Conservation (phyloP, 345 rosid species). For the Aquilaria yunnanensis region DNA sequence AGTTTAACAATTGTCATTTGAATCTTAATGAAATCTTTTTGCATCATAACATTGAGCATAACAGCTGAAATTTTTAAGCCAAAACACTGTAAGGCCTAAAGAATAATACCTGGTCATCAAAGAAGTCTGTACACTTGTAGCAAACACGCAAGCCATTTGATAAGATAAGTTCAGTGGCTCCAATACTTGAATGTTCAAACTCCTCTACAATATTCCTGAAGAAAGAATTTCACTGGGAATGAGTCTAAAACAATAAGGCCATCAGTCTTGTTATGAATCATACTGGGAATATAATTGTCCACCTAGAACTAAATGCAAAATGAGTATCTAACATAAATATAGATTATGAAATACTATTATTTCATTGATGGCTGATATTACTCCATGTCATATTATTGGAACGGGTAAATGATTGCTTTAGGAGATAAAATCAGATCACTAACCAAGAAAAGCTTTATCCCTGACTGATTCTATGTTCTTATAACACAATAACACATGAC, state of each 20-base stretch:
- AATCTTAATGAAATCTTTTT: background rate
- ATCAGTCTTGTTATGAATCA: too few species aligned
- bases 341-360: too few species aligned
- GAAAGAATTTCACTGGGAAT: background rate
- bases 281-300: too few species aligned
- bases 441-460: background rate
- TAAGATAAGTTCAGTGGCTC: conserved; percentile 63
- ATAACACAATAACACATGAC: too few species aligned
- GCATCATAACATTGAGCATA: background rate
- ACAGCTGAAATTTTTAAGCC: background rate
- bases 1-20: background rate
- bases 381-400: too few species aligned
- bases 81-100: background rate
- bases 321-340: too few species aligned
- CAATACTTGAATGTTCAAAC: conserved; percentile 55
- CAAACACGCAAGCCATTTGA: conserved; percentile 82
- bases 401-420: background rate
- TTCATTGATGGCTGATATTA: too few species aligned
- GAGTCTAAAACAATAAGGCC: too few species aligned
- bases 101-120: conserved; percentile 73
- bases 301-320: too few species aligned
- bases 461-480: too few species aligned
- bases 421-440: background rate
- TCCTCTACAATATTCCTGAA: conserved; percentile 48
- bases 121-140: conserved; percentile 71